Evolutionary conservation across 352 stramenopile species (phyloP).

Genomic region (Phytophthora niederhauseri): DNA sequence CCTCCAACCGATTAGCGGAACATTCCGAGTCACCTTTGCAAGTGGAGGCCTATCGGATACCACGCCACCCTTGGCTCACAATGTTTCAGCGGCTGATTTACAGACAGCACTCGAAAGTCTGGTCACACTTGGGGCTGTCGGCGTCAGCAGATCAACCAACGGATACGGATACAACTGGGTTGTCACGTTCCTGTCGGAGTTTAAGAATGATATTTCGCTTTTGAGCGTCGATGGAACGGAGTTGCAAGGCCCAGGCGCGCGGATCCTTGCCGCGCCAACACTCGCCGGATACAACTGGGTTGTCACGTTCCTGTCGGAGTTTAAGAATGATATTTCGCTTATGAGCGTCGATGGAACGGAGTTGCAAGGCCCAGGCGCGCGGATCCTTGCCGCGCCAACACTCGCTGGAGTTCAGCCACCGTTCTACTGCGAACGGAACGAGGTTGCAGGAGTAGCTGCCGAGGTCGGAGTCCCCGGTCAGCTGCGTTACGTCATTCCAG

Average conservation of each 20-base stretch:
- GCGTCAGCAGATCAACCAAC: constrained; percentile 87
- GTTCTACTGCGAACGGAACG: constrained; percentile 78
- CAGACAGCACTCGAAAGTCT: constrained; percentile 91
- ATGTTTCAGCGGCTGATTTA: constrained; percentile 85
- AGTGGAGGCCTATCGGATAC: constrained; percentile 75
- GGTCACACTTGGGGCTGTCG: constrained; percentile 87
- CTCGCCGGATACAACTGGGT: no score
- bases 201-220: constrained; percentile 77
- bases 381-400: constrained; percentile 76
- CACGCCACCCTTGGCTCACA: constrained; percentile 87
- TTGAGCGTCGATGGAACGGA: constrained; percentile 91
- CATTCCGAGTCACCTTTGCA: constrained; percentile 82
- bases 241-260: constrained; percentile 91
- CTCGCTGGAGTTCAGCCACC: constrained; percentile 66
- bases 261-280: constrained; percentile 78
- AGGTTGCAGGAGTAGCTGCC: constrained; percentile 32
- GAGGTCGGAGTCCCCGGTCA: constrained; percentile 40
- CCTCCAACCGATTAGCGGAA: constrained; percentile 92
- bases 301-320: constrained; percentile 93
- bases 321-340: constrained; percentile 78
- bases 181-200: constrained; percentile 93
- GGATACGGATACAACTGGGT: constrained; percentile 97
- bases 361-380: constrained; percentile 91
- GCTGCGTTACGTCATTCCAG: constrained; percentile 45
- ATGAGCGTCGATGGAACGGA: constrained; percentile 92